Evolutionary conservation across 768 basidiomycete species (phyloP).

Genomic region (Tricholoma flavovirens): DNA sequence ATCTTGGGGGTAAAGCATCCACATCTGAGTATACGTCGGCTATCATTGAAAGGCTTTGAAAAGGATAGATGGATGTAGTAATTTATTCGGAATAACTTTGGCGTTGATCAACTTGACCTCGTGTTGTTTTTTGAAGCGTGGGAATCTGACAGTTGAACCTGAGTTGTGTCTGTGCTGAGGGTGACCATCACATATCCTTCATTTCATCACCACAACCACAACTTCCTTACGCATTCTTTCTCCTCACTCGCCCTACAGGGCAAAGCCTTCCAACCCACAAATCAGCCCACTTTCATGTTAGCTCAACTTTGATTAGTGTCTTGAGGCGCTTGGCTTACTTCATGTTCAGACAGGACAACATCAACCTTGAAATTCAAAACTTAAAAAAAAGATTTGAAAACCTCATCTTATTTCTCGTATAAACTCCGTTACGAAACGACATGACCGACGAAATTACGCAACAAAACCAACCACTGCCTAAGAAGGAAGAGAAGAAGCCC

Average conservation of each 20-base stretch:
- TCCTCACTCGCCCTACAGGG: conserved; percentile 87
- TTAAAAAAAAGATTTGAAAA: conserved; percentile 46
- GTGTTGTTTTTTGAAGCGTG: conserved; percentile 1
- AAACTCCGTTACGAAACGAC: conserved; percentile 67
- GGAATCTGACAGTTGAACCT: neutral
- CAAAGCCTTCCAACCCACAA: conserved; percentile 44
- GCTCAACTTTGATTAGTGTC: neutral
- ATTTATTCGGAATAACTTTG: too few relatives aligned
- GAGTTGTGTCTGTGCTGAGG: neutral
- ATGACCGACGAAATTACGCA: conserved; percentile 80
- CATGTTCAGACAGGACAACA: conserved; percentile 23
- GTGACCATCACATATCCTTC: conserved; percentile 42
- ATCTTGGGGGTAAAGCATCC: conserved; percentile 88
- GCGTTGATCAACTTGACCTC: neutral
- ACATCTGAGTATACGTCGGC: conserved; percentile 87
- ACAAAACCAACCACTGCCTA: conserved; percentile 48
- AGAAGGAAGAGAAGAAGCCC: conserved; percentile 67
- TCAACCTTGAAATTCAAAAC: conserved; percentile 29
- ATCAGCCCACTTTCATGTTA: conserved; percentile 13
- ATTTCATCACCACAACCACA: conserved; percentile 43
- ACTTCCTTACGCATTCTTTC: conserved; percentile 45
- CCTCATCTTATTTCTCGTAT: conserved; percentile 35
- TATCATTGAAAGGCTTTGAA: conserved; percentile 68
- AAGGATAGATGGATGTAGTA: conserved; percentile 9
- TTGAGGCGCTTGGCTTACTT: conserved; percentile 9